Evolutionary conservation across 1,284 basidiomycete species (phyloP).

Genomic region (Mixia osmundae): DNA sequence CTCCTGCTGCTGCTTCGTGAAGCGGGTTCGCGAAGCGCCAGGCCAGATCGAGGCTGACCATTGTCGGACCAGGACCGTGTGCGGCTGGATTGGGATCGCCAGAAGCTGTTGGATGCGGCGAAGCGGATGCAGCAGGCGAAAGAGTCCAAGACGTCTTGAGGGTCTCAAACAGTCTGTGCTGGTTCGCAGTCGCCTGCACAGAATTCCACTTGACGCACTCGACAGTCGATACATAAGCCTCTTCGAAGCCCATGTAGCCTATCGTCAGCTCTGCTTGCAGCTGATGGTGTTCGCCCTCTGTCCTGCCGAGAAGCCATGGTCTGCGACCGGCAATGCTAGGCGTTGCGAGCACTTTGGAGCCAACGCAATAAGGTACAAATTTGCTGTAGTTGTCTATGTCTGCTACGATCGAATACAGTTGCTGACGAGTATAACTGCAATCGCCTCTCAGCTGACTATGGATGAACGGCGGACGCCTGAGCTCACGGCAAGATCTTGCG

Average conservation of each 20-base stretch:
- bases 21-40: constrained; percentile 74
- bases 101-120: neutral
- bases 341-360: constrained; percentile 34
- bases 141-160: constrained; percentile 45
- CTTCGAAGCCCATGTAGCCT: constrained; percentile 64
- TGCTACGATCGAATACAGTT: constrained; percentile 67
- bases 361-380: constrained; percentile 75
- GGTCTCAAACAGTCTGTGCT: constrained; percentile 62
- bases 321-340: constrained; percentile 1
- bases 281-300: constrained; percentile 24
- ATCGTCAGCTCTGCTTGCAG: constrained; percentile 71
- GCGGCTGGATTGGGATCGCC: constrained; percentile 2
- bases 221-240: constrained; percentile 69
- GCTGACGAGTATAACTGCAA: constrained; percentile 39
- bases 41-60: constrained; percentile 28
- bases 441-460: neutral
- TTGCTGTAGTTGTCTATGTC: constrained; percentile 63
- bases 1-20: constrained; percentile 52
- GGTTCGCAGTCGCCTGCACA: constrained; percentile 55
- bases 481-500: neutral
- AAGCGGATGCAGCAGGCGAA: constrained; percentile 6
- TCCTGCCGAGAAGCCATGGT: constrained; percentile 9
- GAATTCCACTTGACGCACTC: constrained; percentile 47
- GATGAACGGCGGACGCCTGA: neutral
- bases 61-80: constrained; percentile 7